These are phyloP conservation scores for Rhizopus sp. DNA, from an alignment of 371 early-diverging fungal species.

Conservation along the genomic window DNA sequence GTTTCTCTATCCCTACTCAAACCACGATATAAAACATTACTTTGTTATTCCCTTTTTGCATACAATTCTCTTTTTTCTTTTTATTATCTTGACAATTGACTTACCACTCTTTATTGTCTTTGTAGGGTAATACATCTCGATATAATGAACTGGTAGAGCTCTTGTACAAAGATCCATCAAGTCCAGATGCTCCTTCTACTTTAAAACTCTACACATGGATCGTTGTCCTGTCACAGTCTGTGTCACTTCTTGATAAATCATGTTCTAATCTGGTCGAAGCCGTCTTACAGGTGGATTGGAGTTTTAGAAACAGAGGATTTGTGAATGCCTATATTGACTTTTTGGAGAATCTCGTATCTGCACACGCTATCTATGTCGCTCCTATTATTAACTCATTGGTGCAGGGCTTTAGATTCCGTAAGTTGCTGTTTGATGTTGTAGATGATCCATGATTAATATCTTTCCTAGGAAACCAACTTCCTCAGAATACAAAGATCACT, in stretches of 20 bases:
- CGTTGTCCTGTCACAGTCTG: slow-evolving; percentile 52
- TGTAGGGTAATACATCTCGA: slow-evolving; percentile 50
- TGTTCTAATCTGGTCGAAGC: slow-evolving; percentile 72
- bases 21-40: slow-evolving; percentile 3
- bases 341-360: slow-evolving; percentile 81
- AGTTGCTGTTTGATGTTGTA: slow-evolving; percentile 13
- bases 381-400: slow-evolving; percentile 70
- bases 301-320: slow-evolving; percentile 59
- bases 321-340: slow-evolving; percentile 70
- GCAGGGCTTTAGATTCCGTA: slow-evolving; percentile 64
- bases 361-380: slow-evolving; percentile 78
- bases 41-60: slow-evolving; percentile 10
- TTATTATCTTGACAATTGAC: slow-evolving; percentile 5
- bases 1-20: slow-evolving; percentile 7
- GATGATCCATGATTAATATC: background rate
- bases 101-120: slow-evolving; percentile 3
- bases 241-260: slow-evolving; percentile 55
- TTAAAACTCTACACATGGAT: slow-evolving; percentile 55
- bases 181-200: slow-evolving; percentile 51
- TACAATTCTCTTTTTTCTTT: slow-evolving; percentile 19
- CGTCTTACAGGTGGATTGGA: slow-evolving; percentile 73
- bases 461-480: slow-evolving; percentile 23
- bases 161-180: slow-evolving; percentile 41
- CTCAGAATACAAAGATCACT: slow-evolving; percentile 26
- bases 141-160: slow-evolving; percentile 57